phyloP scores from a whole-genome alignment of 345 rosid species.

The Isatis tinctoria region DNA sequence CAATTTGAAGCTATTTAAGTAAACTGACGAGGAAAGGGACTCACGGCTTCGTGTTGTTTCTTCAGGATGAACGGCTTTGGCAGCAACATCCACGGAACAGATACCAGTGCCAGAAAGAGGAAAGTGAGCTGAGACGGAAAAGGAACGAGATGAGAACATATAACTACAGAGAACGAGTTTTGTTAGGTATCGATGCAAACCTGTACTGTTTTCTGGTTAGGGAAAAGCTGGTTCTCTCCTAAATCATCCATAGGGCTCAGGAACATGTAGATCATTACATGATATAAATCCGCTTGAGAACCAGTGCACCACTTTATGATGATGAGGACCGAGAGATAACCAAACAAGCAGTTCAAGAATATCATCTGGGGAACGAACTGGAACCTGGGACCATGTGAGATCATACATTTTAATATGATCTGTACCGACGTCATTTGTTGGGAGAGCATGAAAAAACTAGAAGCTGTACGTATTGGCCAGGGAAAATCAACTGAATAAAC shows the following conservation, averaged over 20 bases:
- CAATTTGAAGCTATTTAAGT: background rate
- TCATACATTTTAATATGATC: background rate
- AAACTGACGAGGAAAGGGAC: constrained; percentile 10
- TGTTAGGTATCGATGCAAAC: constrained; percentile 33
- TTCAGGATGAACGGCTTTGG: constrained; percentile 94
- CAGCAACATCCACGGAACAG: constrained; percentile 96
- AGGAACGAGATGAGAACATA: background rate
- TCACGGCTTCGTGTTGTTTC: constrained; percentile 75
- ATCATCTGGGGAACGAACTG: constrained; percentile 93
- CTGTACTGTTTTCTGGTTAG: constrained; percentile 71
- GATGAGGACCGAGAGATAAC: constrained; percentile 79
- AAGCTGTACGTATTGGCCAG: background rate
- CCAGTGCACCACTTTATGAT: constrained; percentile 90
- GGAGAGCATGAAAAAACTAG: background rate
- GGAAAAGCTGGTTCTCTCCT: constrained; percentile 88
- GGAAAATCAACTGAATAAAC: constrained; percentile 3
- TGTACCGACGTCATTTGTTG: background rate
- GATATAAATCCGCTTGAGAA: constrained; percentile 93
- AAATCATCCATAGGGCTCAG: constrained; percentile 88
- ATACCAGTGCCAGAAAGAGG: constrained; percentile 71
- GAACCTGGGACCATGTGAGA: constrained; percentile 59
- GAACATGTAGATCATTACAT: constrained; percentile 94
- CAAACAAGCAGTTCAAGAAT: constrained; percentile 87
- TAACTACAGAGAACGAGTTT: background rate
- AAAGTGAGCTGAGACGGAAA: constrained; percentile 55